Evolutionary conservation across 163 green algal genomes (phyloP).

Genomic region (Chloromonas sp.): DNA sequence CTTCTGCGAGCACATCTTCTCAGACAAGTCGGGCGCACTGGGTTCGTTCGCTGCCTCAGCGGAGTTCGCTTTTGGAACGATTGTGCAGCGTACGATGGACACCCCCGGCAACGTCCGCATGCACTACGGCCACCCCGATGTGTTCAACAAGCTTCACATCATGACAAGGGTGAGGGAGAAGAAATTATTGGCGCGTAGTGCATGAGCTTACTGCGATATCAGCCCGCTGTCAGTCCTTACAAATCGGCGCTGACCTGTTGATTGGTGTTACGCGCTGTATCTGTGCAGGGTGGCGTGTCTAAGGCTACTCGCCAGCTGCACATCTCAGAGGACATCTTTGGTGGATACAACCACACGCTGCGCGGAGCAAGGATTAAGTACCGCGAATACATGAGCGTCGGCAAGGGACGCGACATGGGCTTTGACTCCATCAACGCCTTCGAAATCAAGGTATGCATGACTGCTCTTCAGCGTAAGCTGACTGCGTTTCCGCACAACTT

Average conservation of each 20-base stretch:
- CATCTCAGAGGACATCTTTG: slow-evolving; percentile 79
- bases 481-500: neutral
- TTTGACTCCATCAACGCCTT: slow-evolving; percentile 87
- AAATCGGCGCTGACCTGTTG: too few relatives aligned
- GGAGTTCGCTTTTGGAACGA: slow-evolving; percentile 57
- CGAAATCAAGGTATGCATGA: slow-evolving; percentile 64
- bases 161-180: slow-evolving; percentile 51
- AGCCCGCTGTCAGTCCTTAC: too few relatives aligned
- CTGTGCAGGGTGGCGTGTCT: slow-evolving; percentile 5
- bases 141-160: slow-evolving; percentile 80
- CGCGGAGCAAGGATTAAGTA: slow-evolving; percentile 72
- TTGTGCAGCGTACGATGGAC: slow-evolving; percentile 65
- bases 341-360: slow-evolving; percentile 74
- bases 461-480: neutral
- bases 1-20: slow-evolving; percentile 47
- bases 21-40: slow-evolving; percentile 59
- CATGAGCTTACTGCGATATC: too few relatives aligned
- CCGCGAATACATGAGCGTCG: slow-evolving; percentile 76
- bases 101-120: slow-evolving; percentile 53
- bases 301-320: slow-evolving; percentile 52
- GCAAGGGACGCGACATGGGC: slow-evolving; percentile 81
- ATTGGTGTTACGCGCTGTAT: neutral
- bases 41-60: slow-evolving; percentile 64
- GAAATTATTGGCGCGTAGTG: too few relatives aligned
- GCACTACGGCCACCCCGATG: slow-evolving; percentile 82